These are phyloP conservation scores for Saposhnikovia divaricata DNA, from an alignment of 129 eudicot genomes.

Conservation along the genomic window DNA sequence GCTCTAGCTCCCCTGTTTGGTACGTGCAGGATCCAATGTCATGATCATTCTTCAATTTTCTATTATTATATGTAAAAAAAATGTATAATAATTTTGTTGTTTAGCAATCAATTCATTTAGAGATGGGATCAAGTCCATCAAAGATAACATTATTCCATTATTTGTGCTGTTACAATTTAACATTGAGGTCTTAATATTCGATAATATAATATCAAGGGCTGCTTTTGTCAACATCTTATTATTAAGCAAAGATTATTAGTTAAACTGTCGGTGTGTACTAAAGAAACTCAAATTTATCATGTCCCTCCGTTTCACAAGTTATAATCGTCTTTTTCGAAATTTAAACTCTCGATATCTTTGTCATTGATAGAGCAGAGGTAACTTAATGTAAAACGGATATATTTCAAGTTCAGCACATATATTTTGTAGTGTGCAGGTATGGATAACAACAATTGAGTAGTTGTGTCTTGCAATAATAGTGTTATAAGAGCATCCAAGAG, in stretches of 20 bases:
- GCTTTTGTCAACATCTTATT: background rate
- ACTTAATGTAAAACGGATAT: too few species aligned
- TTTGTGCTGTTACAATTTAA: constrained; percentile 1
- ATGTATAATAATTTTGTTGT: background rate
- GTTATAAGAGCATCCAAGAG: too few species aligned
- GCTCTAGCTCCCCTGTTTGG: constrained; percentile 3
- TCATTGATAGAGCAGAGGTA: too few species aligned
- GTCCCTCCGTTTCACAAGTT: background rate
- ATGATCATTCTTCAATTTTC: background rate
- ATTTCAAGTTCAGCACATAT: too few species aligned
- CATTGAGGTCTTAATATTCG: background rate
- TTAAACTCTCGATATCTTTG: background rate
- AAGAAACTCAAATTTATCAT: background rate
- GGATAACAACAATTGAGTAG: background rate
- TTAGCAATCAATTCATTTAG: background rate
- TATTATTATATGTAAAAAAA: background rate
- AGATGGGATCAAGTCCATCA: background rate
- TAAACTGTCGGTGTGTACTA: background rate
- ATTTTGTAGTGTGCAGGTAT: background rate
- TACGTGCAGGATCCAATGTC: constrained; percentile 17
- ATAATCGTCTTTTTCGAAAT: too few species aligned
- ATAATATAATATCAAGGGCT: background rate
- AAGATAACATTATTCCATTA: background rate
- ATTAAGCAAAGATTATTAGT: constrained; percentile 9
- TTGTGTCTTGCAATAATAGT: background rate